phyloP scores from a whole-genome alignment of 1,284 basidiomycete genomes.

The Irpex rosettiformis region DNA sequence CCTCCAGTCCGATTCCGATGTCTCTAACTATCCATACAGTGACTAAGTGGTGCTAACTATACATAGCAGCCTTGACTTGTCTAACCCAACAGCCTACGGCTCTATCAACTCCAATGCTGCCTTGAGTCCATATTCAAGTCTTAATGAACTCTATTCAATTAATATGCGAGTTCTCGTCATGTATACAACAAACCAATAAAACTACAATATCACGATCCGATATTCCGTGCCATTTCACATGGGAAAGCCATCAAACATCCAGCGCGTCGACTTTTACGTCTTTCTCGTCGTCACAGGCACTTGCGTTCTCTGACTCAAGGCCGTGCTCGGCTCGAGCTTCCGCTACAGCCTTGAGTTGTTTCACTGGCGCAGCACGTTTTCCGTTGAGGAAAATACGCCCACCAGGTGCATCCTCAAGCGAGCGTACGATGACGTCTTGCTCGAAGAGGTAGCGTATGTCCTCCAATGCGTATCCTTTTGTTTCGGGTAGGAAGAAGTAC shows the following conservation, averaged over 20 bases:
- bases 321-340: slow-evolving; percentile 8
- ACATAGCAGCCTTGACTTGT: too few species aligned
- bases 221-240: not conserved
- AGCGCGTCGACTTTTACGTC: slow-evolving; percentile 3
- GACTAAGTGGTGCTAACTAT: not conserved
- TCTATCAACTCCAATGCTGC: too few species aligned
- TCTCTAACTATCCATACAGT: not conserved
- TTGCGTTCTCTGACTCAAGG: not conserved
- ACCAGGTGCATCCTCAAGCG: slow-evolving; percentile 44
- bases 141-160: not conserved
- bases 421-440: slow-evolving; percentile 35
- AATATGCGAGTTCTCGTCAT: not conserved
- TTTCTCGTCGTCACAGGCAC: not conserved
- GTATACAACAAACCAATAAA: not conserved
- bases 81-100: too few species aligned
- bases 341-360: slow-evolving; percentile 22
- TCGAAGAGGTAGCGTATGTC: slow-evolving; percentile 47
- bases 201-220: not conserved
- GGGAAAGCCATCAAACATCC: not conserved
- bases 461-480: slow-evolving; percentile 42
- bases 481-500: slow-evolving; percentile 44
- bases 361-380: slow-evolving; percentile 28
- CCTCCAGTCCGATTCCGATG: too few species aligned
- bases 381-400: slow-evolving; percentile 37
- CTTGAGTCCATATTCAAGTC: too few species aligned